Evolutionary conservation across 75 land plant genomes (phyloP), one percentile per base, ranked within the genome.

Genomic region (Chamaecyparis obtusa): DNA sequence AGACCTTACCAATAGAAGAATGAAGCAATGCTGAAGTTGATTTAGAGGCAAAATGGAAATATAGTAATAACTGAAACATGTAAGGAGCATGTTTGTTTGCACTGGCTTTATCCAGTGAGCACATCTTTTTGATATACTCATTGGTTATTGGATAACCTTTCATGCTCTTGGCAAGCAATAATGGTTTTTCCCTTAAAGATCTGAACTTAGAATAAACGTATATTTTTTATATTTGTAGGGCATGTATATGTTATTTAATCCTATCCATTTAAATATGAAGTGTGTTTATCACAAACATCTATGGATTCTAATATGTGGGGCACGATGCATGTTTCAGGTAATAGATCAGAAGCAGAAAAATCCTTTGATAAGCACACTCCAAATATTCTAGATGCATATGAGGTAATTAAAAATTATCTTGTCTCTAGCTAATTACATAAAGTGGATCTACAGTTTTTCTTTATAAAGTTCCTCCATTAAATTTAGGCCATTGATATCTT

Each of bases 281-380:
- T 74, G 77, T 74, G 3, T 10, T 35, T 74, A 30, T 10, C 30
- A 13, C 33, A 74, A 33, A 35, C 2, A 11, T 30, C 77, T n/a
- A n/a, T 57, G 21, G 4, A 3, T 74, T 74, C 36, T 74, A 74
- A 74, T 74, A 13, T 32, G 2, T 74, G 77, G 33, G 33, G 35
- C 14, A 74, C 33, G 36, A 32, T 74, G 33, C 24, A 57, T 57
- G 60, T 57, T 57, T 74, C 77, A 74, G 77, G 77, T 36, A 74
- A 74, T 74, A 74, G 36, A n/a, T 74, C 36, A 35, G 77, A 74
- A 74, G 77, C 77, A 74, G 77, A 74, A 30, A 35, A 74, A 30
- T 2, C 36, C 6, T 35, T 74, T 30, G 77, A 74, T 11, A 74
- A 74, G 13, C 36, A 35, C 32, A 74, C 11, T 74, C 36, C 33